Base-by-base conservation (phyloP, 2,329 filamentous ascomycete genomes). In the Spiromastix sp. region DNA sequence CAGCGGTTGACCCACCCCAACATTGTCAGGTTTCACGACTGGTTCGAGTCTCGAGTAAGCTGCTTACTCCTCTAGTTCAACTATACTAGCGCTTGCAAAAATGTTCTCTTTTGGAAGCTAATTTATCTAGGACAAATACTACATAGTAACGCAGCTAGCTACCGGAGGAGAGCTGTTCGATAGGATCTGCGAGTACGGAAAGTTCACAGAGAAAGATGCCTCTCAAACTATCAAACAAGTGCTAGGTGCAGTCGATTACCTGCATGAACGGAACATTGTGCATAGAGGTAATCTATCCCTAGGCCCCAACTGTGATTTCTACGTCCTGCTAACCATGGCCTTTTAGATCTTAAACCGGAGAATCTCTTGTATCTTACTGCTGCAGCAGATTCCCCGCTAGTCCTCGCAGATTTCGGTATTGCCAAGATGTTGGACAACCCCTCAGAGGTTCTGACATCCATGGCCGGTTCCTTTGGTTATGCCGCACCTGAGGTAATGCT, bases 391-490 rank as follows among this genome's bases (percentile, higher is more conserved):
- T 96, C 91, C 10, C 79, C 86, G 44, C 75, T 98, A 17, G 87
- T 98, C 6, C 73, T 98, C 40, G 91, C 91, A 38, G 91, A 98
- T 59, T 98, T 98, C 52, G 91, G 93, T 56, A 98, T 98, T 55
- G 91, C 91, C 35, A 98, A 98, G 67, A 95, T 93, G 74, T 74
- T 98, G 22, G 87, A 94, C 55, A 83, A 72, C 48, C 84, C 87
- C 48, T 79, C 87, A 45, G 87, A 93, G 52, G 85, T 94, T 29
- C 74, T 98, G 44, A 96, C 86, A 48, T 96, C 87, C 34, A 98
- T 98, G 91, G 91, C 91, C 28, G 91, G 91, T 28, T 96, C 91
- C 0, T 96, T 98, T 55, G 91, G 91, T 36, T 98, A 98, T 54
- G 91, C 91, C 13, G 91, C 91, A 2, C 91, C 91, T 6, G 91